phyloP scores from a whole-genome alignment of 169 alveolate species.

The Plasmodium knowlesi region DNA sequence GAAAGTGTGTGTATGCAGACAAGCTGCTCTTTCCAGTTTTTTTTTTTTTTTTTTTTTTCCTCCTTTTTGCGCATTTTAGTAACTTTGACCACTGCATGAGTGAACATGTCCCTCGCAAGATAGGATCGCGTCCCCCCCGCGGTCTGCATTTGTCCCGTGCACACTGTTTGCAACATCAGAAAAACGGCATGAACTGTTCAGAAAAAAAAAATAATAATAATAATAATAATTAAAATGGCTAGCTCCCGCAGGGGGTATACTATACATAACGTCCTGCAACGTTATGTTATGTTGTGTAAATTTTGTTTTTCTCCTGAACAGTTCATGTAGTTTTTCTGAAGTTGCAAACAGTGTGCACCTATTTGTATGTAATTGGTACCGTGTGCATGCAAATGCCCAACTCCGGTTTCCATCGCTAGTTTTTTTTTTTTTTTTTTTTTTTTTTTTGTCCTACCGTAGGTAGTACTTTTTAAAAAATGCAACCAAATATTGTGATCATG shows the following conservation, averaged over 20 bases:
- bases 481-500: neutral
- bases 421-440: neutral
- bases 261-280: too few species aligned
- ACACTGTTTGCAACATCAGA: neutral
- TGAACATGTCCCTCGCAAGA: neutral
- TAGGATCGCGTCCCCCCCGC: neutral
- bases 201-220: neutral
- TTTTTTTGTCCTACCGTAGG: neutral
- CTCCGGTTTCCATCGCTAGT: neutral
- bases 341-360: neutral
- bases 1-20: neutral
- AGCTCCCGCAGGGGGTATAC: too few species aligned
- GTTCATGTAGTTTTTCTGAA: neutral
- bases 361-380: neutral
- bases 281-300: too few species aligned
- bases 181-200: neutral
- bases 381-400: neutral
- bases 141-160: neutral
- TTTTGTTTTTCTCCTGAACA: neutral
- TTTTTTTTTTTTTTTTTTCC: neutral
- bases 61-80: neutral
- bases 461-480: neutral
- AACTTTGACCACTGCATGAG: neutral
- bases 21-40: neutral
- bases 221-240: too few species aligned